Base-by-base conservation (phyloP, 208 protist genomes). In the Trichomonas tenax region DNA sequence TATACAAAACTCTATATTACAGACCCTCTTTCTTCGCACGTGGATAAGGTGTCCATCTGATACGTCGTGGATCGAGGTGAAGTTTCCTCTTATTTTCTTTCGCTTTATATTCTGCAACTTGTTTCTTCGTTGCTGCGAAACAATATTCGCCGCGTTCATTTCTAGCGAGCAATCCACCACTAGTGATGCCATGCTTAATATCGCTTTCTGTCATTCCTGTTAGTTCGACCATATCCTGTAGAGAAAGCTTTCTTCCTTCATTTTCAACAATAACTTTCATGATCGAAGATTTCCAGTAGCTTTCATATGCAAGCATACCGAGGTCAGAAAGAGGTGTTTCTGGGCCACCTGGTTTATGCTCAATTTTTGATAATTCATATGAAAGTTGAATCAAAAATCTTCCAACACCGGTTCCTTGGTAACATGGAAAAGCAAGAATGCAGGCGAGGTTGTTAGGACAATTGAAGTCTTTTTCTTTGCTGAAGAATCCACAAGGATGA, bases 241-340 rank as follows among this genome's bases (percentile, higher is more conserved):
- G 14, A n/a, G 82, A 89, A 8, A 89, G 40, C 41, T 89, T n/a
- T 31, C 36, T 40, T 44, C 36, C 36, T 89, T 46, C 17, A 89
- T 89, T n/a, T 31, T 89, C 82, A 31, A 89, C 14, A 46, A 89
- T 31, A 46, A n/a, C 23, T 46, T 46, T 23, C 17, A 89, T 46
- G 31, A 89, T 46, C n/a, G 82, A 31, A 48, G 23, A n/a, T 46
- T 46, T 89, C 97, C 97, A 98, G 96, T 97, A 97, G 1, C 82
- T 96, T n/a, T 88, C 49, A 51, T 97, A 98, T 0, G 95, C 89
- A 34, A 97, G 41, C 21, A 96, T 41, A 21, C 99, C 99, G 34
- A 99, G 97, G 97, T 99, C 99, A 82, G 98, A 99, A 23, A 99
- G 98, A 31, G 99, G 99, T 97, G 98, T 99, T 97, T 99, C 99